Evolutionary conservation across 2,329 filamentous ascomycete species (phyloP).

Genomic region (Mycogone perniciosa): DNA sequence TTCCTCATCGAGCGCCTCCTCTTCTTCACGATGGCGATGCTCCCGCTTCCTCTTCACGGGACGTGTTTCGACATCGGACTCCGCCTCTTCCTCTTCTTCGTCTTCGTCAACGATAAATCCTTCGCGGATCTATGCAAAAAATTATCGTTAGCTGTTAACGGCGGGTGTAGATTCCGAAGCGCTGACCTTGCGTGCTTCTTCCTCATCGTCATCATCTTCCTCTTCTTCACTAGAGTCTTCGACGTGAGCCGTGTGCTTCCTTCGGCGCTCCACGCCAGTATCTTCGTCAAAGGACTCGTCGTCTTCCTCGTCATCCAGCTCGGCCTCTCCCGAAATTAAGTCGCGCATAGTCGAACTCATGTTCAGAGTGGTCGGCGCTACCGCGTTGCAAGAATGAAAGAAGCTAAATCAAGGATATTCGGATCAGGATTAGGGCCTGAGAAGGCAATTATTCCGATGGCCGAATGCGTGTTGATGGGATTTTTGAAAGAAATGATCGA

Average conservation of each 20-base stretch:
- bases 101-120: conserved; percentile 96
- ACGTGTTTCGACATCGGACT: conserved; percentile 48
- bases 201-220: conserved; percentile 86
- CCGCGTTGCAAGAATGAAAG: conserved; percentile 7
- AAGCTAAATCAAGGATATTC: conserved; percentile 2
- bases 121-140: conserved; percentile 64
- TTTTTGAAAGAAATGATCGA: neutral
- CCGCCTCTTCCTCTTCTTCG: conserved; percentile 63
- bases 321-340: conserved; percentile 77
- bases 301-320: conserved; percentile 79
- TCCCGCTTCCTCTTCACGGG: conserved; percentile 68
- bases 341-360: conserved; percentile 64
- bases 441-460: conserved; percentile 1
- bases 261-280: conserved; percentile 50
- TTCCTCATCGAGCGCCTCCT: conserved; percentile 89
- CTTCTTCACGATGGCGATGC: conserved; percentile 67
- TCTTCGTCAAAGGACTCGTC: conserved; percentile 79
- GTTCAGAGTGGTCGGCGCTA: conserved; percentile 24
- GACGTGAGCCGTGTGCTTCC: conserved; percentile 36
- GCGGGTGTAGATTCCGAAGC: neutral
- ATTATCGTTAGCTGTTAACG: neutral
- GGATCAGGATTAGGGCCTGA: conserved; percentile 8
- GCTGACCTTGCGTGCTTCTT: conserved; percentile 68
- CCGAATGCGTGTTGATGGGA: neutral
- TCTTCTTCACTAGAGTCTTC: conserved; percentile 91